Evolutionary conservation across 495 filamentous ascomycete genomes (phyloP).

Genomic region (Xylaria palmicola): DNA sequence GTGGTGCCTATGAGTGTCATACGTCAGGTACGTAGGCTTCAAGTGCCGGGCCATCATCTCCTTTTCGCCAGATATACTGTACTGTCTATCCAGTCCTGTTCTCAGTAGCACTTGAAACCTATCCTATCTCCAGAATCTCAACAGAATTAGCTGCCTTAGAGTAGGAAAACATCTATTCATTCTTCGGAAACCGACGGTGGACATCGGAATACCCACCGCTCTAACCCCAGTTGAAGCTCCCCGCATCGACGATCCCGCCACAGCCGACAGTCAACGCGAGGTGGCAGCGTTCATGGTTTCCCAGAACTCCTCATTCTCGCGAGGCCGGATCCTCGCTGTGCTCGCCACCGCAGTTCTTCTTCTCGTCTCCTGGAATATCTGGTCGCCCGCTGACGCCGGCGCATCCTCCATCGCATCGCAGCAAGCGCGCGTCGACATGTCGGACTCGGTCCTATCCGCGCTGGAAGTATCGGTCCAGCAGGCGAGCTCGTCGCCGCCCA

Average conservation of each 20-base stretch:
- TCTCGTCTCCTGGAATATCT: conserved; percentile 4
- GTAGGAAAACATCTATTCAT: background rate
- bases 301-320: conserved; percentile 6
- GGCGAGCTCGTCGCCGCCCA: conserved; percentile 20
- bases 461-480: conserved; percentile 32
- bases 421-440: conserved; percentile 9
- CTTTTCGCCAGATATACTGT: background rate
- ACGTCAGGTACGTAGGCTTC: background rate
- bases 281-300: conserved; percentile 5
- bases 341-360: background rate
- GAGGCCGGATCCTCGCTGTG: background rate
- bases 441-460: conserved; percentile 20
- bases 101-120: background rate
- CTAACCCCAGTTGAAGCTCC: background rate
- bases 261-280: background rate
- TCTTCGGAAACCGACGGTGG: background rate
- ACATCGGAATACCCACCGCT: background rate
- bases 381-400: background rate
- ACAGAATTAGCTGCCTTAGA: background rate
- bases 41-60: background rate
- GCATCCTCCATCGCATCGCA: background rate
- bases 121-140: background rate
- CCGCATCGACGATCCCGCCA: background rate
- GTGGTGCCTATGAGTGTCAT: conserved; percentile 7
- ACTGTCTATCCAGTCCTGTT: background rate